Base-by-base conservation (phyloP, 164 flowering plant genomes). In the Litsea cubeba region DNA sequence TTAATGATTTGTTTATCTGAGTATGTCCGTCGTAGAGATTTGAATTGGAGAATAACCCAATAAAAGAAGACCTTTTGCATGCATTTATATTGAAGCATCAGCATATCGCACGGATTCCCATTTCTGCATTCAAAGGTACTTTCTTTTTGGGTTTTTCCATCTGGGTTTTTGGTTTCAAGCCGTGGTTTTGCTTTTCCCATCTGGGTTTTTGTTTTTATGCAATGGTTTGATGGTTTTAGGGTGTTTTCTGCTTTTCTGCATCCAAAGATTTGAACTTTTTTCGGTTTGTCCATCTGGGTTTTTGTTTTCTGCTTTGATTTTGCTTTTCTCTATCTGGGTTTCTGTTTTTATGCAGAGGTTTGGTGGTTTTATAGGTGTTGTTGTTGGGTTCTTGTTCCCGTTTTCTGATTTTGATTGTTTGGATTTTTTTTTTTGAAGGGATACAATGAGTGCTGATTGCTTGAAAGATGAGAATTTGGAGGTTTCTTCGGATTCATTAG, bases 401-500 rank as follows among this genome's bases (percentile, higher is more conserved):
- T 57, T 58, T 74, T 54, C 22, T 54, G 18, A 57, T 68, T 24
- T 74, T 32, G 28, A 10, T 69, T 58, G 63, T 70, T 17, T 65
- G 50, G 68, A 4, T 1, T 30, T 30, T 30, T 30, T 30, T 46
- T 62, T 12, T 74, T 72, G 69, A 69, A 69, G 79, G 76, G 77
- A 76, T 50, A 30, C 40, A 72, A 78, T 75, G 83, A 81, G 28
- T 50, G 23, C 25, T 12, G 71, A 22, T 40, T 15, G n/a, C 46
- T 46, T 70, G 60, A 66, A 60, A 7, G 2, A 65, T 49, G 80
- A 81, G 40, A 75, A 76, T 60, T 67, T 28, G 30, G 57, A 30
- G 30, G 65, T 57, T 28, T 62, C 82, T 30, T 62, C 77, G 69
- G 82, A 81, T 69, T 65, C 69, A 62, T 69, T 65, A 64, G 87